Evolutionary conservation across 306 rosid genomes (phyloP).

Genomic region (Vigna angularis): DNA sequence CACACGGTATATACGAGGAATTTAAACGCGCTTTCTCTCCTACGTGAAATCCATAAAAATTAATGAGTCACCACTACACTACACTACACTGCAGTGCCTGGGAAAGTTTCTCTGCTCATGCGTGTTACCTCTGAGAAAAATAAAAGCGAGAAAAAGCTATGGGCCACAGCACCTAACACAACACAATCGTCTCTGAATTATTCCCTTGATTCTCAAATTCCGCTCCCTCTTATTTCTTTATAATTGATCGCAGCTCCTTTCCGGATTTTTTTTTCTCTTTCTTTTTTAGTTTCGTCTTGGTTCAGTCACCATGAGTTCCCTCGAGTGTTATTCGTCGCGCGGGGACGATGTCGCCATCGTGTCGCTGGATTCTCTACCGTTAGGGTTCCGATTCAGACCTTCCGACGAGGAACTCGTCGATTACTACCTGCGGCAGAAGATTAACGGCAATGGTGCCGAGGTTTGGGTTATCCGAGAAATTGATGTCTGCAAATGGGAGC

Average conservation of each 20-base stretch:
- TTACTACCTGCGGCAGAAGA: conserved; percentile 76
- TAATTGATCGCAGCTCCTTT: conserved; percentile 3
- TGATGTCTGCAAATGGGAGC: conserved; percentile 96
- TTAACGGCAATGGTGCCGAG: conserved; percentile 70
- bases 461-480: conserved; percentile 89
- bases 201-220: conserved; percentile 43
- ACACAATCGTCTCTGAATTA: conserved; percentile 28
- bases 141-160: conserved; percentile 23
- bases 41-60: not conserved
- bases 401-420: conserved; percentile 85
- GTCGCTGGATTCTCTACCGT: conserved; percentile 66
- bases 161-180: conserved; percentile 41
- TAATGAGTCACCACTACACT: not conserved
- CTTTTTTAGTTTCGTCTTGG: not conserved
- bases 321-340: conserved; percentile 15
- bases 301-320: conserved; percentile 35
- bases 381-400: conserved; percentile 93
- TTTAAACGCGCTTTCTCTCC: conserved; percentile 50
- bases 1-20: conserved; percentile 54
- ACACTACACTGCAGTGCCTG: conserved; percentile 5
- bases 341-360: conserved; percentile 50
- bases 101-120: conserved; percentile 2
- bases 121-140: not conserved
- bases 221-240: conserved; percentile 27
- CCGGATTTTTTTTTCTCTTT: conserved; percentile 3